Evolutionary conservation across 805 yeast genomes (phyloP).

Genomic region (Candida schatavii): DNA sequence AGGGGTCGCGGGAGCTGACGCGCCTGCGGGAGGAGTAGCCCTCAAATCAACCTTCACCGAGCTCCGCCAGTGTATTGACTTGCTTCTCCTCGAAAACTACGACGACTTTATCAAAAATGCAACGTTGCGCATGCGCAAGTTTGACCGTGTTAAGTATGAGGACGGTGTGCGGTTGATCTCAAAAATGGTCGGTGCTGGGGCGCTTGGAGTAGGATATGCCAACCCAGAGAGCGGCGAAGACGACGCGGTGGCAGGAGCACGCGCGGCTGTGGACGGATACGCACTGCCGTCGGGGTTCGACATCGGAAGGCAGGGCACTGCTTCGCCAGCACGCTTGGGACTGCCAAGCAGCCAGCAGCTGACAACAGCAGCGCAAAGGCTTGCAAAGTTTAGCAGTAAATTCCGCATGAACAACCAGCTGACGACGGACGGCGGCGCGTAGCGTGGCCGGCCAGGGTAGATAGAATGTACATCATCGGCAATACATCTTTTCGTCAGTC

Average conservation of each 20-base stretch:
- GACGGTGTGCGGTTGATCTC: slow-evolving; percentile 60
- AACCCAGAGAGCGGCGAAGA: background rate
- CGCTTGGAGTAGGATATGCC: background rate
- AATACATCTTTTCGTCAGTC: too few species aligned
- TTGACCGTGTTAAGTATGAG: slow-evolving; percentile 71
- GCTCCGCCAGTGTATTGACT: slow-evolving; percentile 73
- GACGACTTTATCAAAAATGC: slow-evolving; percentile 60
- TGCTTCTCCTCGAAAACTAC: slow-evolving; percentile 61
- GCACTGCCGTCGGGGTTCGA: background rate
- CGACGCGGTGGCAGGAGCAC: slow-evolving; percentile 2
- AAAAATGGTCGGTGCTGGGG: slow-evolving; percentile 34
- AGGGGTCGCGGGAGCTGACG: slow-evolving; percentile 18
- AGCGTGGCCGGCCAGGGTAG: too few species aligned
- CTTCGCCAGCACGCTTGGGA: slow-evolving; percentile 11
- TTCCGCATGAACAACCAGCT: slow-evolving; percentile 15
- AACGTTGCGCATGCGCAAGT: slow-evolving; percentile 46
- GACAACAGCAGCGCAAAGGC: slow-evolving; percentile 25
- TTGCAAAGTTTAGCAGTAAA: slow-evolving; percentile 32
- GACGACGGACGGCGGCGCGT: background rate
- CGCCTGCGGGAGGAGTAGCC: slow-evolving; percentile 40
- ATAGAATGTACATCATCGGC: too few species aligned
- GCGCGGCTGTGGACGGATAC: slow-evolving; percentile 6
- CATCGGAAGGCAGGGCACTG: slow-evolving; percentile 1
- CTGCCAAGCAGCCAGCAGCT: slow-evolving; percentile 8
- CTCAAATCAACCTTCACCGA: slow-evolving; percentile 73